phyloP scores from a whole-genome alignment of 129 eudicot species.

The Smallanthus sonchifolius region DNA sequence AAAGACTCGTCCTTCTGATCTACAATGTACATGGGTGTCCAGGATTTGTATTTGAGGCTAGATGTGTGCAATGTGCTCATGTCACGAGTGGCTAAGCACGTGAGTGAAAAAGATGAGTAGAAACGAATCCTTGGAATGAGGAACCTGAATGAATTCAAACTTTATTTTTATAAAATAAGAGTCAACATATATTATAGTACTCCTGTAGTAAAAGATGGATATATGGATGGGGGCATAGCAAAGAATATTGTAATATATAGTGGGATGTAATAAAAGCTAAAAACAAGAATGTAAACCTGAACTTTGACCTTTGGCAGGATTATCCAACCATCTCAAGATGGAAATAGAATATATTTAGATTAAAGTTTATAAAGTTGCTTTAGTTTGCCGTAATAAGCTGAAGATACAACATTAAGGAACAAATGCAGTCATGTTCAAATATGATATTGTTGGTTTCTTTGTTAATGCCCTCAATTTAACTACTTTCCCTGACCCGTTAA shows the following conservation, averaged over 20 bases:
- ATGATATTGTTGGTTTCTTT: conserved; percentile 24
- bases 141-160: too few relatives aligned
- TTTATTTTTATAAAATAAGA: too few relatives aligned
- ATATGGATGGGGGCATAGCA: neutral
- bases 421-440: neutral
- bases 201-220: neutral
- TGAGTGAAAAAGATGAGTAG: too few relatives aligned
- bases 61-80: too few relatives aligned
- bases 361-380: neutral
- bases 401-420: conserved; percentile 4
- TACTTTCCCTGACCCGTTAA: too few relatives aligned
- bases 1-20: conserved; percentile 98
- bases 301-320: too few relatives aligned
- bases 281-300: too few relatives aligned
- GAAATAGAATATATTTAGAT: neutral
- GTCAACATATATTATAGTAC: neutral
- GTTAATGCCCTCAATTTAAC: neutral
- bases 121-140: too few relatives aligned
- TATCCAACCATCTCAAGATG: too few relatives aligned
- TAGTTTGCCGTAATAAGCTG: neutral
- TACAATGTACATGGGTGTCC: conserved; percentile 35
- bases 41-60: conserved; percentile 7
- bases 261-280: neutral
- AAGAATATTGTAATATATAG: neutral
- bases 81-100: too few relatives aligned